Evolutionary conservation across 164 flowering plant species (phyloP).

Genomic region (Pachysandra terminalis): DNA sequence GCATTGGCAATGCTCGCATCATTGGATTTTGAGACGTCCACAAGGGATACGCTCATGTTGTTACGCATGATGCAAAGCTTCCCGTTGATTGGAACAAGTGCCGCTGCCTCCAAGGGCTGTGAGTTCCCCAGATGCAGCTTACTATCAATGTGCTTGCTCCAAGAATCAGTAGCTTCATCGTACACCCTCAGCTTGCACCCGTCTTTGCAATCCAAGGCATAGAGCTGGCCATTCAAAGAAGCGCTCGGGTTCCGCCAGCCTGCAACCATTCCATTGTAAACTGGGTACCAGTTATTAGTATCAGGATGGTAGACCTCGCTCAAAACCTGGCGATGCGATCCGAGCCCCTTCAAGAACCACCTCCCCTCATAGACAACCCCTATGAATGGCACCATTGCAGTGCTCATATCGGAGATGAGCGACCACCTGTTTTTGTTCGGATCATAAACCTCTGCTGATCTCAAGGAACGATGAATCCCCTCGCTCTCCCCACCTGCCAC

Average conservation of each 20-base stretch:
- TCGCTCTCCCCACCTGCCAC: slow-evolving; percentile 90
- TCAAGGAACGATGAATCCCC: slow-evolving; percentile 56
- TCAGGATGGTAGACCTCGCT: slow-evolving; percentile 77
- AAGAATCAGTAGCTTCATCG: slow-evolving; percentile 53
- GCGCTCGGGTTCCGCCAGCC: slow-evolving; percentile 82
- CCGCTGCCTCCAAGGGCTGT: slow-evolving; percentile 69
- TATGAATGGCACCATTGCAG: slow-evolving; percentile 80
- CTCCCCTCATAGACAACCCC: slow-evolving; percentile 74
- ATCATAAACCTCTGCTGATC: slow-evolving; percentile 82
- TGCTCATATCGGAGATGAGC: slow-evolving; percentile 74
- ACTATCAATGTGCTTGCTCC: slow-evolving; percentile 72
- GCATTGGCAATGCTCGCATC: slow-evolving; percentile 19
- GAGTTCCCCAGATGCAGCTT: slow-evolving; percentile 72
- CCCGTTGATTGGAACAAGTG: slow-evolving; percentile 60
- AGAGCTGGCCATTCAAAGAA: slow-evolving; percentile 54
- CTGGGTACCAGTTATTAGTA: slow-evolving; percentile 59
- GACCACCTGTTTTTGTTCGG: slow-evolving; percentile 85
- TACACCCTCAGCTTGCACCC: slow-evolving; percentile 80
- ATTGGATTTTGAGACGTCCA: slow-evolving; percentile 50
- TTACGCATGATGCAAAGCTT: slow-evolving; percentile 73
- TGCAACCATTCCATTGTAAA: slow-evolving; percentile 73
- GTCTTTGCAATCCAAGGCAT: slow-evolving; percentile 83
- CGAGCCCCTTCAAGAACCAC: slow-evolving; percentile 86
- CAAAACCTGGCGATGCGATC: slow-evolving; percentile 69
- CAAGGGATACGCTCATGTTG: slow-evolving; percentile 72